Conservation (phyloP, 441 rosid species). For the Erysimum pusillum region DNA sequence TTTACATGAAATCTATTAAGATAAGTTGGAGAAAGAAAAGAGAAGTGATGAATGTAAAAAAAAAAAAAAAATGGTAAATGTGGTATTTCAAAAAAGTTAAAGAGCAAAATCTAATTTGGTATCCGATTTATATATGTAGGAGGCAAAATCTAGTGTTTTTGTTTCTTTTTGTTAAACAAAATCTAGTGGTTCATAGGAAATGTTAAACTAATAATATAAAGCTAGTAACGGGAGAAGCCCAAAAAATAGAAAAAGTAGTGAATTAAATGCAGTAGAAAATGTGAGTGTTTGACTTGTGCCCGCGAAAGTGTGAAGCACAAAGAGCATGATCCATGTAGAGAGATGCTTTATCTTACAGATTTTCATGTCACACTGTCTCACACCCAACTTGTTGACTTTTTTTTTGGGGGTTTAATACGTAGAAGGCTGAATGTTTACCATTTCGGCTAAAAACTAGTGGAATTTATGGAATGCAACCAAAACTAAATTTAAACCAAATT, state of each 20-base stretch:
- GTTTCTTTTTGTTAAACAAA: neutral
- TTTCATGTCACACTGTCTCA: conserved; percentile 11
- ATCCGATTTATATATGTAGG: neutral
- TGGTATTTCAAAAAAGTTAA: neutral
- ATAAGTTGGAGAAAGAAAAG: neutral
- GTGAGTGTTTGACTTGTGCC: conserved; percentile 37
- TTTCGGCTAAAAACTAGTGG: too few relatives aligned
- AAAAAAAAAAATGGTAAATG: neutral
- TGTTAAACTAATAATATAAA: neutral
- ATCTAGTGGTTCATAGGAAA: conserved; percentile 7
- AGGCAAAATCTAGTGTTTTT: conserved; percentile 3
- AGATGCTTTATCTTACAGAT: conserved; percentile 9
- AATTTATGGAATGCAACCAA: too few relatives aligned
- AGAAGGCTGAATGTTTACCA: neutral
- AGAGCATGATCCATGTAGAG: conserved; percentile 21
- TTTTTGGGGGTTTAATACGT: neutral
- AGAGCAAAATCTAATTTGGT: neutral
- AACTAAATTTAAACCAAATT: too few relatives aligned
- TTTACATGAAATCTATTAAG: too few relatives aligned
- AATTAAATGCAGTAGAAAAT: conserved; percentile 35
- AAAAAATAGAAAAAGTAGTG: neutral
- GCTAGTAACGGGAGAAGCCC: neutral
- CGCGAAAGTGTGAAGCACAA: conserved; percentile 3
- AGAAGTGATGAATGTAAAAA: neutral
- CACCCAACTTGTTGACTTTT: conserved; percentile 27